Evolutionary conservation across 768 basidiomycete genomes (phyloP).

Genomic region (Rhodotorula babjevae): DNA sequence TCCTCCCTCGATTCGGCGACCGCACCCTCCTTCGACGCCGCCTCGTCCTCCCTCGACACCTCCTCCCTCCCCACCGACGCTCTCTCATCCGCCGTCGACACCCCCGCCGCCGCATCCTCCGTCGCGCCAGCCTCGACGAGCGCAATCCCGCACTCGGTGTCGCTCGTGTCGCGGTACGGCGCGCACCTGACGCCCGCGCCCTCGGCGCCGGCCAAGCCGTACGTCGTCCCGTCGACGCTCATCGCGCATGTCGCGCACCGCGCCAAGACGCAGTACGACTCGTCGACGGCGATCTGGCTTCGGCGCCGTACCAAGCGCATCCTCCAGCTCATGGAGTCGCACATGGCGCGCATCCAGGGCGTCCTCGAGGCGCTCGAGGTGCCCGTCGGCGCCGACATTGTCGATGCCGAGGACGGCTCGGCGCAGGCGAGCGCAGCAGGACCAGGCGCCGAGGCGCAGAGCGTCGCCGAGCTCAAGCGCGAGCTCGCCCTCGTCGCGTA

Average conservation of each 20-base stretch:
- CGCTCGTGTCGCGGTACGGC: background rate
- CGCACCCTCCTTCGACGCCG: too few species aligned
- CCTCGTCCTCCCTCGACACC: too few species aligned
- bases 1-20: too few species aligned
- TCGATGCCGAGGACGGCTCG: too few species aligned
- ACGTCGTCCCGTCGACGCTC: conserved; percentile 21
- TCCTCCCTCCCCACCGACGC: too few species aligned
- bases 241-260: conserved; percentile 14
- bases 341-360: conserved; percentile 8
- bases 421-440: too few species aligned
- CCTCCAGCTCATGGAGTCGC: conserved; percentile 16
- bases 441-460: background rate
- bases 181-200: conserved; percentile 12
- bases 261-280: conserved; percentile 10
- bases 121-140: background rate
- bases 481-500: conserved; percentile 12
- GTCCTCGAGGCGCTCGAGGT: conserved; percentile 22
- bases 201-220: conserved; percentile 3
- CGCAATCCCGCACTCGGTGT: background rate
- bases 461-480: background rate
- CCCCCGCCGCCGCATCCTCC: too few species aligned
- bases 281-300: conserved; percentile 13
- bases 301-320: conserved; percentile 14
- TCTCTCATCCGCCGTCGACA: too few species aligned
- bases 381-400: too few species aligned